phyloP scores from a whole-genome alignment of 441 rosid species.

The Geranium incanum region DNA sequence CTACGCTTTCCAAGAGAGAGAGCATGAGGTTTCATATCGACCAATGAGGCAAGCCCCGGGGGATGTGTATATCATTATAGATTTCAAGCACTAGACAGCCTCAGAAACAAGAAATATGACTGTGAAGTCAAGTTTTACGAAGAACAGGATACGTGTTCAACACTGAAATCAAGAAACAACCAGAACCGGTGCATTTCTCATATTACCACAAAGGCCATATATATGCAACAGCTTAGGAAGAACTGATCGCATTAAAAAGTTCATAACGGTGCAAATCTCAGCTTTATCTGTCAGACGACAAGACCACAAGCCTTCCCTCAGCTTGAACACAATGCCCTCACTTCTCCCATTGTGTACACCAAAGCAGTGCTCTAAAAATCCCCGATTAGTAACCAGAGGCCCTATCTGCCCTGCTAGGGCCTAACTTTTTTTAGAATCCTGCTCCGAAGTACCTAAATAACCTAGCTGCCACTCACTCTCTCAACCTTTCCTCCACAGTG shows the following conservation, averaged over 20 bases:
- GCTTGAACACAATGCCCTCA: background rate
- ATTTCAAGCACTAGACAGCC: background rate
- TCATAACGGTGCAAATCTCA: background rate
- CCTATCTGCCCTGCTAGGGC: too few species aligned
- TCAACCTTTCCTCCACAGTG: background rate
- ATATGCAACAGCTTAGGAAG: background rate
- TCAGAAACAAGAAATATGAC: background rate
- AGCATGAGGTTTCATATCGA: too few species aligned
- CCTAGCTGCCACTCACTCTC: background rate
- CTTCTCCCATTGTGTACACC: background rate
- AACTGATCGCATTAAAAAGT: background rate
- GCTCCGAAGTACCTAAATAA: background rate
- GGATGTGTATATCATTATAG: too few species aligned
- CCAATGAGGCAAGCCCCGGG: too few species aligned
- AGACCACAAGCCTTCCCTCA: background rate
- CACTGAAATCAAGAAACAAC: background rate
- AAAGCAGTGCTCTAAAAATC: background rate
- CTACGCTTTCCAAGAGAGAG: too few species aligned
- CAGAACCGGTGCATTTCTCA: background rate
- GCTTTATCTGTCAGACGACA: background rate
- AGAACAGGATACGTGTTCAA: background rate
- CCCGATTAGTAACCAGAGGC: background rate
- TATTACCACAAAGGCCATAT: background rate
- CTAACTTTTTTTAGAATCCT: too few species aligned
- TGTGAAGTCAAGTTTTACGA: background rate